Percentiles rank a stretch among this genome's conserved stretches.
Conservation (phyloP, 129 eudicot genomes). For the Lactuca saligna region DNA sequence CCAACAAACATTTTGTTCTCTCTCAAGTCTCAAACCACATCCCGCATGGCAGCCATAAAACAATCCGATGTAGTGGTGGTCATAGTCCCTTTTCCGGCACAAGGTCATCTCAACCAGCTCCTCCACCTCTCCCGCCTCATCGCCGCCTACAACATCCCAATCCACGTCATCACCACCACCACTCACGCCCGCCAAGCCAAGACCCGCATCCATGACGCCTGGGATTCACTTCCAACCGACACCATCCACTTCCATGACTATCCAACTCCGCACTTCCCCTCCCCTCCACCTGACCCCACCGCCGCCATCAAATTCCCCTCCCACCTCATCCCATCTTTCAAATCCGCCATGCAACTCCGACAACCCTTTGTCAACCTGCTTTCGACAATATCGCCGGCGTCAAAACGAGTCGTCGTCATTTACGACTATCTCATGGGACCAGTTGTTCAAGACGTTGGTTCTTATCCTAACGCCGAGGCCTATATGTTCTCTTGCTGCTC, state of each 20-base stretch:
- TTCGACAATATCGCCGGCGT: slow-evolving; percentile 3
- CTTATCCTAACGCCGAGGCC: slow-evolving; percentile 37
- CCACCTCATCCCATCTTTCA: slow-evolving; percentile 42
- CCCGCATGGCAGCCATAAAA: slow-evolving; percentile 9
- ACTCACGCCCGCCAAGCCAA: slow-evolving; percentile 45
- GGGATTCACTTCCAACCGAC: slow-evolving; percentile 8
- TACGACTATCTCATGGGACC: slow-evolving; percentile 42
- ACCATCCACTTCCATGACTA: slow-evolving; percentile 40
- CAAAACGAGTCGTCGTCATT: slow-evolving; percentile 38
- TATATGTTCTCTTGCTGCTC: slow-evolving; percentile 34
- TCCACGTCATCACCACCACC: slow-evolving; percentile 43
- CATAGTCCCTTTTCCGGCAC: slow-evolving; percentile 46
- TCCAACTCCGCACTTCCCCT: slow-evolving; percentile 37
- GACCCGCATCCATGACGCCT: slow-evolving; percentile 34
- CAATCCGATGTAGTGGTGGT: slow-evolving; percentile 10
- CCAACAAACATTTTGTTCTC: not conserved
- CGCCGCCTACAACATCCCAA: slow-evolving; percentile 40
- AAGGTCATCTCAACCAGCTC: slow-evolving; percentile 54
- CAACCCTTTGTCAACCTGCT: slow-evolving; percentile 34
- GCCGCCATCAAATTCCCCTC: slow-evolving; percentile 39
- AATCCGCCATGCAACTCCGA: slow-evolving; percentile 39
- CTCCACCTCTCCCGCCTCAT: slow-evolving; percentile 50
- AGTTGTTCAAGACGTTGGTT: slow-evolving; percentile 43
- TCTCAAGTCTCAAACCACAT: slow-evolving; percentile 7
- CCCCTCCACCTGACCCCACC: slow-evolving; percentile 47